phyloP scores from a whole-genome alignment of 768 basidiomycete genomes.

The Exsudoporus frostii region DNA sequence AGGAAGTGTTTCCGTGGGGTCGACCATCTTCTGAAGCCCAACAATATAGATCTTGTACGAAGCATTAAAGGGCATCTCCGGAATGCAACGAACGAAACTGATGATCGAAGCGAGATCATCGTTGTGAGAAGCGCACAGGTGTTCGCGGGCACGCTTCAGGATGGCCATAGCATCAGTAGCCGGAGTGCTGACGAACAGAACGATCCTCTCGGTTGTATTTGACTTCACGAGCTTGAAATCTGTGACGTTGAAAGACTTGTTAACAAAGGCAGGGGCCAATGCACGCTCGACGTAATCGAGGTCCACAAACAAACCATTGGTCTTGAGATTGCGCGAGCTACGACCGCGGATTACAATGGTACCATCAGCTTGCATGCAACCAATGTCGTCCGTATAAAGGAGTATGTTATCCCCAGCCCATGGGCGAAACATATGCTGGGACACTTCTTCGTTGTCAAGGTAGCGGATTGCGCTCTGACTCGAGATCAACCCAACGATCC shows the following conservation, averaged over 20 bases:
- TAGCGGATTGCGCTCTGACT: conserved; percentile 11
- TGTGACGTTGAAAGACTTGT: conserved; percentile 3
- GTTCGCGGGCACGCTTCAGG: conserved; percentile 13
- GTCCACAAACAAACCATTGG: conserved; percentile 15
- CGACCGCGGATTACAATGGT: conserved; percentile 13
- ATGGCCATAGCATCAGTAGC: conserved; percentile 6
- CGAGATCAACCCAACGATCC: conserved; percentile 11
- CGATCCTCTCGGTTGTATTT: neutral
- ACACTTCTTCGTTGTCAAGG: conserved; percentile 11
- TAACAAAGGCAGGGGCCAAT: conserved; percentile 12
- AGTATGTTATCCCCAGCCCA: conserved; percentile 12
- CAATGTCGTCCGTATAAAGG: conserved; percentile 14
- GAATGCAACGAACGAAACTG: conserved; percentile 8
- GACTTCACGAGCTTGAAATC: conserved; percentile 16
- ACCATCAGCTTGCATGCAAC: conserved; percentile 17
- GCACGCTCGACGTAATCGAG: conserved; percentile 17
- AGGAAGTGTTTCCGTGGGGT: conserved; percentile 5
- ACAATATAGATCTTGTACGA: conserved; percentile 17
- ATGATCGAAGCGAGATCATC: conserved; percentile 9
- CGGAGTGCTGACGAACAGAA: conserved; percentile 6
- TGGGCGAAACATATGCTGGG: conserved; percentile 15
- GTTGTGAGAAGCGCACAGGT: conserved; percentile 3
- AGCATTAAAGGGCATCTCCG: conserved; percentile 14
- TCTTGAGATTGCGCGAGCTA: conserved; percentile 15
- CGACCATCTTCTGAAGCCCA: conserved; percentile 9